Evolutionary conservation across 352 stramenopile genomes (phyloP).

Genomic region (Thraustochytrium sp.): DNA sequence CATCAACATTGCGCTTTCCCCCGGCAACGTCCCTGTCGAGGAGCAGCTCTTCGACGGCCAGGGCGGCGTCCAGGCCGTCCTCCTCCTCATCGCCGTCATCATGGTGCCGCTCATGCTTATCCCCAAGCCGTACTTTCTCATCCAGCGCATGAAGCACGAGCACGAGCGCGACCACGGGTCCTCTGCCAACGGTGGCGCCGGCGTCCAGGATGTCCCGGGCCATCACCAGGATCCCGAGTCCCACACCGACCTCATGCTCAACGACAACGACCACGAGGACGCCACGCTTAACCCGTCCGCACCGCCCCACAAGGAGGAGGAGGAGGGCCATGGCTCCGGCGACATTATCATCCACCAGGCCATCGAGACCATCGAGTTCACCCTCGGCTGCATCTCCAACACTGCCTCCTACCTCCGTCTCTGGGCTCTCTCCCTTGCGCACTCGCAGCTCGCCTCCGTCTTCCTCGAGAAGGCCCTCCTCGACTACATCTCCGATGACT

Average conservation of each 20-base stretch:
- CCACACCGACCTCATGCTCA: conserved; percentile 31
- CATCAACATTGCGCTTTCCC: conserved; percentile 96
- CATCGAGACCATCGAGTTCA: conserved; percentile 99
- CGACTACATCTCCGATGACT: conserved; percentile 89
- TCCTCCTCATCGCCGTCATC: conserved; percentile 87
- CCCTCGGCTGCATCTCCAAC: conserved; percentile 98
- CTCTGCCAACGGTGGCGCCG: background rate
- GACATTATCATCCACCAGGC: conserved; percentile 97
- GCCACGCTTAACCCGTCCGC: conserved; percentile 45
- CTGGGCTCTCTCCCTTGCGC: conserved; percentile 95
- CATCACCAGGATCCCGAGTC: background rate
- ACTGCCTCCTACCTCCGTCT: conserved; percentile 98
- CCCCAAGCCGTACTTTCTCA: conserved; percentile 86
- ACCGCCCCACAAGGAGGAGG: conserved; percentile 53
- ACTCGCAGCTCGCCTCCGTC: conserved; percentile 85
- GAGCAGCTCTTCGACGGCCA: conserved; percentile 92
- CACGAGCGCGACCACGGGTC: conserved; percentile 51
- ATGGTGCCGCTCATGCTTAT: conserved; percentile 92
- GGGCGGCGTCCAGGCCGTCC: conserved; percentile 70
- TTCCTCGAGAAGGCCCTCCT: conserved; percentile 99
- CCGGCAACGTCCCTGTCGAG: conserved; percentile 70
- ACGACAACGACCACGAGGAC: conserved; percentile 38
- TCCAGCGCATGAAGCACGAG: conserved; percentile 66
- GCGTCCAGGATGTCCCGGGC: background rate
- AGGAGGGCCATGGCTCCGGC: conserved; percentile 86